Conservation (phyloP, 2,329 filamentous ascomycete genomes). For the Balansia obtecta region DNA sequence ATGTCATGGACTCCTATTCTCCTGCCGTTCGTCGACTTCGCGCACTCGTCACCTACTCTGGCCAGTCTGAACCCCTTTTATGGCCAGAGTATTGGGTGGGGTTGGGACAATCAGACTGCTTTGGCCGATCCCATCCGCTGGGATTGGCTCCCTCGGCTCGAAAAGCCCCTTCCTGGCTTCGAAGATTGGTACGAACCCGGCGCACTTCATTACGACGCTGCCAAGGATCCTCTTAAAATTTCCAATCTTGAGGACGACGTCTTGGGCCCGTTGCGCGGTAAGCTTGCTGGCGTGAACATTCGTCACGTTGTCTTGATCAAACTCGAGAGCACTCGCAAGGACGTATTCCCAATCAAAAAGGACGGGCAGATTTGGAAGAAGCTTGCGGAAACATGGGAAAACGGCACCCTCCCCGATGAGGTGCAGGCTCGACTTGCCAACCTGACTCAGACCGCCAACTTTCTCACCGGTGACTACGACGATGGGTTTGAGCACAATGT, state of each 20-base stretch:
- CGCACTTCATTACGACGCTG: conserved; percentile 20
- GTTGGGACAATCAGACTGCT: conserved; percentile 16
- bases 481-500: conserved; percentile 20
- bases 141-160: conserved; percentile 13
- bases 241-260: conserved; percentile 25
- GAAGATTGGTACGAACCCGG: conserved; percentile 15
- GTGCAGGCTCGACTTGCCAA: conserved; percentile 16
- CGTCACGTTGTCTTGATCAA: conserved; percentile 30
- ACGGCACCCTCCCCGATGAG: conserved; percentile 19
- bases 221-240: conserved; percentile 26
- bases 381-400: conserved; percentile 18
- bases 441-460: conserved; percentile 20
- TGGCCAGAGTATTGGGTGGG: conserved; percentile 15
- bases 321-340: conserved; percentile 30
- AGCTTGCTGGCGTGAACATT: conserved; percentile 20
- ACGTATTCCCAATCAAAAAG: conserved; percentile 32
- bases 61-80: conserved; percentile 13
- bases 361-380: conserved; percentile 24
- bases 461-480: conserved; percentile 21
- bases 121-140: conserved; percentile 12
- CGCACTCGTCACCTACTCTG: conserved; percentile 17
- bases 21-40: conserved; percentile 22
- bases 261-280: conserved; percentile 13
- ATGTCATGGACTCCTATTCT: conserved; percentile 23
- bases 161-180: conserved; percentile 11